Evolutionary conservation across 495 filamentous ascomycete genomes (phyloP), one percentile per base, ranked within the genome.

Genomic region (Penicillium simplicissimum): DNA sequence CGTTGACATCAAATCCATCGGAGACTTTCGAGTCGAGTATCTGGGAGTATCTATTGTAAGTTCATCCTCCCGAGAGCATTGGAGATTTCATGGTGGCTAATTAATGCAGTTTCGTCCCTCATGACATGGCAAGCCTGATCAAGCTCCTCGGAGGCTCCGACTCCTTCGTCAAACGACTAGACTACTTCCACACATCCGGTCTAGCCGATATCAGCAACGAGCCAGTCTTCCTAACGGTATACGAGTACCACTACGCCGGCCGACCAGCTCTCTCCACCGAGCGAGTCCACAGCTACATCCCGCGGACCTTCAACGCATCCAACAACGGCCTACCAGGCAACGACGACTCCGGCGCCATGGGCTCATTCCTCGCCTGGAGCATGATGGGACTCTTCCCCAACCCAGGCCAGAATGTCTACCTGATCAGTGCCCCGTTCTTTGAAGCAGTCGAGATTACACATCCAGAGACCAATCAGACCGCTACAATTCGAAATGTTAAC

Each of bases 171-270:
- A 67, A 78, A 19, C 84, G 88, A 1, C 81, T 92, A 0, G 74
- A 86, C 70, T 91, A 85, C 75, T 79, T 90, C 25, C 88, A 91
- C 68, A 82, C 85, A 57, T 83, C 85, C 5, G 78, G 78, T 0
- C 81, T 91, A 0, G 85, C 86, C 31, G 87, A 90, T 62, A 87
- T 91, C 43, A 85, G 88, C 19, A 89, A 92, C 66, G 89, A 92
- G 59, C 88, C 85, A 8, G 79, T 88, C 1, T 90, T 91, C 70
- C 71, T 92, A 3, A 88, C 86, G 0, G 85, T 90, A 0, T 90
- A 84, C 65, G 85, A 89, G 66, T 90, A 88, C 58, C 88, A 90
- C 71, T 91, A 90, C 63, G 87, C 85, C 3, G 88, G 87, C 4
- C 80, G 88, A 0, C 89, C 88, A 0, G 87, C 71, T 0, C 76